Conservation (phyloP, 2,329 filamentous ascomycete genomes). For the Talaromyces sp. region DNA sequence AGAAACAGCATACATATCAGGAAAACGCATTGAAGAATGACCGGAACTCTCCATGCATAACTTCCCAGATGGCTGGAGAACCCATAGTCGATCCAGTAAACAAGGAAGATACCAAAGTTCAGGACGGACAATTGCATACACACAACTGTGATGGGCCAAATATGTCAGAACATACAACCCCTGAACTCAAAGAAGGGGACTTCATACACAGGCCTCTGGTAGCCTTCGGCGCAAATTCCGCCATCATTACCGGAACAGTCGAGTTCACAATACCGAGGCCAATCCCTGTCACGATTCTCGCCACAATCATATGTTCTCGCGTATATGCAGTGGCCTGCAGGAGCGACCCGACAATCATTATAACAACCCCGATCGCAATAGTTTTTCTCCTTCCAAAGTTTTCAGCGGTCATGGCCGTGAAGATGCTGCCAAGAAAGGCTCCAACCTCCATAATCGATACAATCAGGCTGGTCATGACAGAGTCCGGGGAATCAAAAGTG, state of each 20-base stretch:
- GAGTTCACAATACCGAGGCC: constrained; percentile 48
- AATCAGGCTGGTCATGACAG: constrained; percentile 47
- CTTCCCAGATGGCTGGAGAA: constrained; percentile 30
- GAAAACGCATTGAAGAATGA: constrained; percentile 42
- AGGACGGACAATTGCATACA: constrained; percentile 49
- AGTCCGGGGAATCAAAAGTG: constrained; percentile 40
- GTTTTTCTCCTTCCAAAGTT: not conserved
- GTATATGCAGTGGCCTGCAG: constrained; percentile 46
- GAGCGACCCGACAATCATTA: constrained; percentile 47
- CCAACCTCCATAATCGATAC: constrained; percentile 4
- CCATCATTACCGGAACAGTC: constrained; percentile 44
- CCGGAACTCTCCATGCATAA: constrained; percentile 42
- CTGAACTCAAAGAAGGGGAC: not conserved
- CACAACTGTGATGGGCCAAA: constrained; percentile 26
- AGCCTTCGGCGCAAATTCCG: constrained; percentile 44
- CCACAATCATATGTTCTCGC: constrained; percentile 45
- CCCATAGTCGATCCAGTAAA: constrained; percentile 49
- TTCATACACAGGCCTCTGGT: constrained; percentile 31
- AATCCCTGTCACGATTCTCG: constrained; percentile 47
- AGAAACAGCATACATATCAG: constrained; percentile 40
- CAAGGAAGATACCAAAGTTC: constrained; percentile 47
- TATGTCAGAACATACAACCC: too few species aligned
- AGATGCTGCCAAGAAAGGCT: not conserved
- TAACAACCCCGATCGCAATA: constrained; percentile 41
- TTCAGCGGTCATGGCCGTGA: not conserved